Evolutionary conservation across 257 asterid genomes (phyloP), one percentile per base, ranked within the genome.

Genomic region (Sherardia arvensis): DNA sequence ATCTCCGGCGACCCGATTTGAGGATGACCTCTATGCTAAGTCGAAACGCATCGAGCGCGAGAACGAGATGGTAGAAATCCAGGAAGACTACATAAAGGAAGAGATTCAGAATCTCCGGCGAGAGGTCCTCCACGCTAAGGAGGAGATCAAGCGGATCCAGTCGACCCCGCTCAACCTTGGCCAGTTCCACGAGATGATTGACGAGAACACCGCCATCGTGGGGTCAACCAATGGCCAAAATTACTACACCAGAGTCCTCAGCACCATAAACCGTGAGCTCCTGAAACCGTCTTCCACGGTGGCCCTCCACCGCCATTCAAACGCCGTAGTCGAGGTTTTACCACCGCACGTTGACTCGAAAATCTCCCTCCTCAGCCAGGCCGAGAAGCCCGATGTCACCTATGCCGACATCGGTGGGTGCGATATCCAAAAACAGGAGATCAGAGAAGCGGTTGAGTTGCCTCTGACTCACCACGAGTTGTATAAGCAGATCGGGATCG

Each of bases 141-240:
- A 88, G 73, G 96, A 88, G 75, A 91, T 88, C 10, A 85, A 85
- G 84, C 80, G 96, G 85, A 88, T 85, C 69, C 96, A 88, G 12
- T 81, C 94, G 36, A 89, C 81, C 30, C 96, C 96, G 27, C 87
- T 88, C 4, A 87, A 81, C 3, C 80, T 88, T 47, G 96, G 94
- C 10, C 96, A 88, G 80, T 88, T 88, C 73, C 83, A 83, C 89
- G 96, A 88, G 81, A 88, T 88, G 96, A 88, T 88, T 61, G 94
- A 83, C 65, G 81, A 75, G 84, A 88, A 83, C 66, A 85, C 76
- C 68, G 96, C 80, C 14, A 88, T 88, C 9, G 94, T 88, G 1
- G 96, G 91, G 14, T 87, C 96, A 10, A 85, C 96, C 7, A 85
- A 91, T 26, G 91, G 96, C 1, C 83, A 91, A 0, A 88, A 88